Conservation (phyloP, 2,329 filamentous ascomycete genomes). For the Diaporthe citriasiana region DNA sequence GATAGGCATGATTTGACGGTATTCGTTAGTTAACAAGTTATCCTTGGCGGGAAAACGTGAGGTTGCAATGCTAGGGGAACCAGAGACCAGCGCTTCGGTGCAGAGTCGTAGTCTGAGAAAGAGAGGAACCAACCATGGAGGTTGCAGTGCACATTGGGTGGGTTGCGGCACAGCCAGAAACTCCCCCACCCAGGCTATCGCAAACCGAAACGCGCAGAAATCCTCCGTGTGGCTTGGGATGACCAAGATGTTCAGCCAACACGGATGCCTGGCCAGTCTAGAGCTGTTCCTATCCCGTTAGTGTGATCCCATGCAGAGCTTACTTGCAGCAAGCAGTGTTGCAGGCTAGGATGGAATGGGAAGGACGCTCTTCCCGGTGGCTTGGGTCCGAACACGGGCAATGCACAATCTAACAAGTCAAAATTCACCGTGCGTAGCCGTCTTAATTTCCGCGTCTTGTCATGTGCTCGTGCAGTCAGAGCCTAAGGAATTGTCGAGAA, state of each 20-base stretch:
- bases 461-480: background rate
- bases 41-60: too few species aligned
- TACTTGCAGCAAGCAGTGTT: slow-evolving; percentile 16
- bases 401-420: background rate
- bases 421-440: background rate
- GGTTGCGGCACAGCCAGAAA: slow-evolving; percentile 15
- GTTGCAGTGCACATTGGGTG: slow-evolving; percentile 1
- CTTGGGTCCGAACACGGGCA: slow-evolving; percentile 16
- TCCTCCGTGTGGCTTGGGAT: slow-evolving; percentile 4
- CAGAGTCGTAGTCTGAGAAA: background rate
- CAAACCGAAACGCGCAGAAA: slow-evolving; percentile 20
- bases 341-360: slow-evolving; percentile 23
- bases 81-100: background rate
- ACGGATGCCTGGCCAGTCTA: background rate
- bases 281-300: slow-evolving; percentile 7
- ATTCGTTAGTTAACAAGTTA: background rate
- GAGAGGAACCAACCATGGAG: background rate
- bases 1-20: slow-evolving; percentile 32
- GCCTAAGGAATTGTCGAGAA: background rate
- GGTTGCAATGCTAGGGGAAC: background rate
- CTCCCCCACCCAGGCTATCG: background rate
- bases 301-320: slow-evolving; percentile 13
- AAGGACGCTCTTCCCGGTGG: slow-evolving; percentile 19
- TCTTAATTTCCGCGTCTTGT: background rate
- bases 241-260: background rate